Evolutionary conservation across 2,329 filamentous ascomycete species (phyloP), one percentile per base, ranked within the genome.

Genomic region (Aspergillus phoenicis): DNA sequence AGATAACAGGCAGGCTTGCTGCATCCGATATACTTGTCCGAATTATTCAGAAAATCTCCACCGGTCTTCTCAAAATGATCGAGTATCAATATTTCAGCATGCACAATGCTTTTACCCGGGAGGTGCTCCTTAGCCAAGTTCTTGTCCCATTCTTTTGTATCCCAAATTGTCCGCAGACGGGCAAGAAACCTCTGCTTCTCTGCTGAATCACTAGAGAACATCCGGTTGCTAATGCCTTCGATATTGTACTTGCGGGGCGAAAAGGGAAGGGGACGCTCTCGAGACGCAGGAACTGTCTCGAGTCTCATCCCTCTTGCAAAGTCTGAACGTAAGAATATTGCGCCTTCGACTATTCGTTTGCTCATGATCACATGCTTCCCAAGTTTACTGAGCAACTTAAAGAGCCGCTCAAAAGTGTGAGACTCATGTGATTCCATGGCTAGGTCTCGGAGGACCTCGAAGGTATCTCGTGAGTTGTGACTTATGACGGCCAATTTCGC

Each of bases 1-100:
- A 60, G 58, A 17, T 49, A 60, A 38, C 58, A 60, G 8, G 58
- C 58, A 13, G 51, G 58, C 41, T 60, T 60, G 22, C 58, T 60
- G 28, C 58, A 60, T 15, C 58, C 58, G 13, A 60, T 48, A 24
- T 60, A 60, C 48, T 49, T 60, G 33, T 60, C 52, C 4, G n/a
- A n/a, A 15, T 56, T 39, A 10, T 60, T 28, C 11, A 51, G 43
- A n/a, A 55, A 60, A 8, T 33, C 43, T 2, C 39, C 52, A 13
- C 52, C 52, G 15, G 38, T 60, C 22, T 47, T 17, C 10, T 57
- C 54, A 28, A 57, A 45, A 20, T 57, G 39, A 57, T 30, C 38
- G 22, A 57, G 15, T 3, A 57, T 24, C 26, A 33, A 20, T 2
- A 57, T n/a, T 8, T 57, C 54, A 15, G 54, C 54, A 30, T 57